A percentile compares a stretch with the other conserved stretches of the same genome.
Conservation (phyloP, 345 rosid species). For the Sisymbrium altissimum region DNA sequence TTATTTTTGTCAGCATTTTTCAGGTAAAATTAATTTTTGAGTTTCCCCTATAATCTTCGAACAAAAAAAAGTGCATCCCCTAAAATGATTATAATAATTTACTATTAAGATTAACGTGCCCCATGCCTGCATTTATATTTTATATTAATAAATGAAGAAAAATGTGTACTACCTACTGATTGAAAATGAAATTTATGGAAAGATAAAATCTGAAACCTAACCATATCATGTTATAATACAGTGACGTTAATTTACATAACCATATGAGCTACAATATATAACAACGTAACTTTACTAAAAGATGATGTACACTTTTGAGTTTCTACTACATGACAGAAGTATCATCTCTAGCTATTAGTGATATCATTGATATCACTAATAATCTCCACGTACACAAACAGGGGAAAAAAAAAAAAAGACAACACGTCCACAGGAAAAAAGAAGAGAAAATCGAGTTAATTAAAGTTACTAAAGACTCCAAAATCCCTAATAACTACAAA, state of each 20-base stretch:
- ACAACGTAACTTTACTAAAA: neutral
- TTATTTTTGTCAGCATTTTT: neutral
- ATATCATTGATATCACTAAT: no score
- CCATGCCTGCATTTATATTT: neutral
- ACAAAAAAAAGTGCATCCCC: no score
- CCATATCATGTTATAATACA: neutral
- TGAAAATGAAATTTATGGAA: neutral
- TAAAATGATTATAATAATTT: neutral
- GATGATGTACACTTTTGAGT: constrained; percentile 12
- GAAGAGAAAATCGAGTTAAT: neutral
- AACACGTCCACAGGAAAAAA: neutral
- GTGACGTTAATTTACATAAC: neutral
- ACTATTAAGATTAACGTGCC: neutral
- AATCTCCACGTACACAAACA: neutral
- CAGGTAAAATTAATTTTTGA: no score
- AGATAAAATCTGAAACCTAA: constrained; percentile 14
- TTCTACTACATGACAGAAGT: constrained; percentile 16
- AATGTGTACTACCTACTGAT: neutral
- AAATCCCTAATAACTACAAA: constrained; percentile 16
- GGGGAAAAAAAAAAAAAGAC: neutral
- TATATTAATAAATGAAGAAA: neutral
- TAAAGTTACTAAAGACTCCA: constrained; percentile 3
- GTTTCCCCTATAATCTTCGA: neutral
- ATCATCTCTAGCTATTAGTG: neutral
- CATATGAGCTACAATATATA: constrained; percentile 3